A percentile compares a stretch with the other conserved stretches of the same genome.
Evolutionary conservation across 139 green algal genomes (phyloP).

Genomic region (Mychonastes homosphaera): DNA sequence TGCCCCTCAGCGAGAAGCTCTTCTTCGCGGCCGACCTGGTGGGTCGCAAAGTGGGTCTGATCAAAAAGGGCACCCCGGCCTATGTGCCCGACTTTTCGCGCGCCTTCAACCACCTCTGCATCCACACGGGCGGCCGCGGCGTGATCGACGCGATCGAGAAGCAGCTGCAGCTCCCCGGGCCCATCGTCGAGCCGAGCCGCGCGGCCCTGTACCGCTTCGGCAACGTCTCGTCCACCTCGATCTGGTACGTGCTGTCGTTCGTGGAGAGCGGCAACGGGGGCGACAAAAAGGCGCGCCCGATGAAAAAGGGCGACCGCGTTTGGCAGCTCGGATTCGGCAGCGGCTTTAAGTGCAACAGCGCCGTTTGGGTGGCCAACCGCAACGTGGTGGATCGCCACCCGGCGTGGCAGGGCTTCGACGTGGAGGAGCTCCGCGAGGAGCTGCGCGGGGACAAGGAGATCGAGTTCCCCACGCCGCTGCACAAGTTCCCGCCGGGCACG

Average conservation of each 20-base stretch:
- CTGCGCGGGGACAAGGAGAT: no score
- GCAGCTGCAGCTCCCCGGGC: conserved; percentile 28
- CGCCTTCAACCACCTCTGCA: conserved; percentile 61
- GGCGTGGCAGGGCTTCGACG: conserved; percentile 19
- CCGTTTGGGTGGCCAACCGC: conserved; percentile 36
- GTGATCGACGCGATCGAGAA: conserved; percentile 58
- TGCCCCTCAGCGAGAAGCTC: conserved; percentile 47
- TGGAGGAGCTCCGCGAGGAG: not conserved
- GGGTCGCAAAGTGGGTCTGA: conserved; percentile 20
- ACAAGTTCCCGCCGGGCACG: no score
- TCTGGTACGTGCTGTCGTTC: conserved; percentile 25
- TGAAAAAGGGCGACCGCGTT: conserved; percentile 20
- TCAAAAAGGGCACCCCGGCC: conserved; percentile 25
- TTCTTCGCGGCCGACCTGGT: conserved; percentile 40
- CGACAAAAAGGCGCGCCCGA: not conserved
- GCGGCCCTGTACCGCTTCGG: conserved; percentile 28
- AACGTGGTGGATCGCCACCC: conserved; percentile 11
- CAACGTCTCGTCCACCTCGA: conserved; percentile 27
- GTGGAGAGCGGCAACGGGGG: conserved; percentile 12
- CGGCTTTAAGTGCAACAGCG: conserved; percentile 50
- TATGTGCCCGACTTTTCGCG: conserved; percentile 55
- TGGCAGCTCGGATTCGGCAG: conserved; percentile 52
- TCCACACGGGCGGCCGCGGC: conserved; percentile 50
- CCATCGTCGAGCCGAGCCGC: conserved; percentile 32
- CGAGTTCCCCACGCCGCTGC: no score